Evolutionary conservation across 257 asterid species (phyloP).

Genomic region (Solanum ahanhuiri): DNA sequence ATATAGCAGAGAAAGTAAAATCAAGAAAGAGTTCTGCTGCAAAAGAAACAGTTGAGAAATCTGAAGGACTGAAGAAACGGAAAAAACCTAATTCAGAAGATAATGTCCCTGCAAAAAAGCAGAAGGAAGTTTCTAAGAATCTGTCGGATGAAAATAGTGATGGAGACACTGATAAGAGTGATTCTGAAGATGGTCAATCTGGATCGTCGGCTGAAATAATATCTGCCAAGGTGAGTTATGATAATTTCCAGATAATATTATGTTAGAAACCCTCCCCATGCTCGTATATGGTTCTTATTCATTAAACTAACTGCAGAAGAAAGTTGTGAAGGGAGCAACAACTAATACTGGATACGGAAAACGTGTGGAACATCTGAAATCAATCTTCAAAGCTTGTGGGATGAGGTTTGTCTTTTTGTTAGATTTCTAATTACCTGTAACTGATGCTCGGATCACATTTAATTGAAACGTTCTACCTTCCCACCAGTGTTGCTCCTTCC

Average conservation of each 20-base stretch:
- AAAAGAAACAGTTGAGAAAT: constrained; percentile 26
- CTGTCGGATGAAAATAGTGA: constrained; percentile 37
- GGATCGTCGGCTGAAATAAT: constrained; percentile 36
- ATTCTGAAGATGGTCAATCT: constrained; percentile 55
- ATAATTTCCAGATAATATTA: not conserved
- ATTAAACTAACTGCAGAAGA: constrained; percentile 40
- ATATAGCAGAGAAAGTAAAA: constrained; percentile 23
- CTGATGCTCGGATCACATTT: not conserved
- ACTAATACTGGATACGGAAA: constrained; percentile 59
- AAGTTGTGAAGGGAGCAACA: constrained; percentile 17
- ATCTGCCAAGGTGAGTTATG: constrained; percentile 35
- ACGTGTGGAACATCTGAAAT: constrained; percentile 72
- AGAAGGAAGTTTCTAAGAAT: constrained; percentile 31
- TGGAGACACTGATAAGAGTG: constrained; percentile 33
- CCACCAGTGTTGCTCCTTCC: constrained; percentile 60
- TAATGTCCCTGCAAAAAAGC: constrained; percentile 39
- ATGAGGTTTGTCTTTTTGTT: constrained; percentile 51
- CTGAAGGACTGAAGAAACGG: constrained; percentile 47
- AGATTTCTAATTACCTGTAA: not conserved
- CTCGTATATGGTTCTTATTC: not conserved
- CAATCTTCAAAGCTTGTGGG: constrained; percentile 91
- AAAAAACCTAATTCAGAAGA: constrained; percentile 36
- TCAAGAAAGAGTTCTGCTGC: constrained; percentile 35
- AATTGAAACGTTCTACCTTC: not conserved
- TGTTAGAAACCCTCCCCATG: not conserved